phyloP scores from a whole-genome alignment of 495 filamentous ascomycete species.

The Cercophora sp. region DNA sequence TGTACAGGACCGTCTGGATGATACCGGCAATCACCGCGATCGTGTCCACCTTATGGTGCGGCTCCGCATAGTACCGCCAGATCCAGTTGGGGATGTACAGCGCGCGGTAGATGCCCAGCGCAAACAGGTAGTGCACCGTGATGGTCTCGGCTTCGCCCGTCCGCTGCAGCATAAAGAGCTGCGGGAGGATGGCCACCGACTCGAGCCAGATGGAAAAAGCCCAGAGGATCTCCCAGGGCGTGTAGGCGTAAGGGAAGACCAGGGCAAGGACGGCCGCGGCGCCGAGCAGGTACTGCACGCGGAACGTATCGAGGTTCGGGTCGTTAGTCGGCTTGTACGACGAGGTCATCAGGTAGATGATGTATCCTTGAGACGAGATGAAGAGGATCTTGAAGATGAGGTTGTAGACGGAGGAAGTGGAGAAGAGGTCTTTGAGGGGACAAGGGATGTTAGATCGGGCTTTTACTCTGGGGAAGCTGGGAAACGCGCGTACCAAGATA shows the following conservation, averaged over 20 bases:
- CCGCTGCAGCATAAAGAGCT: slow-evolving; percentile 95
- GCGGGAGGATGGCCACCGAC: slow-evolving; percentile 90
- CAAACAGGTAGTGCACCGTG: slow-evolving; percentile 96
- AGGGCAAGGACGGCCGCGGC: slow-evolving; percentile 73
- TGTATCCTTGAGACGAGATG: slow-evolving; percentile 83
- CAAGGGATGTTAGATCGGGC: too few relatives aligned
- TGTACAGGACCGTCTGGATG: slow-evolving; percentile 91
- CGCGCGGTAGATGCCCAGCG: slow-evolving; percentile 84
- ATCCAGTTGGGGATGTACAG: slow-evolving; percentile 99
- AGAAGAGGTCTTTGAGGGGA: slow-evolving; percentile 87
- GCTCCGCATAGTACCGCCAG: slow-evolving; percentile 75
- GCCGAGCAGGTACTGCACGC: slow-evolving; percentile 84
- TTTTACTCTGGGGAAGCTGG: too few relatives aligned
- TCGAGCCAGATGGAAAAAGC: slow-evolving; percentile 98
- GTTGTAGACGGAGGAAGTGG: slow-evolving; percentile 82
- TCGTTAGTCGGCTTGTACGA: slow-evolving; percentile 96
- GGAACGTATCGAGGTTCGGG: slow-evolving; percentile 93
- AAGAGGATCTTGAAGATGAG: slow-evolving; percentile 94
- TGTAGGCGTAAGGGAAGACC: slow-evolving; percentile 80
- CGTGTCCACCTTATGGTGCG: slow-evolving; percentile 62
- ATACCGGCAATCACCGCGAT: slow-evolving; percentile 84
- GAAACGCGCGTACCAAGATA: slow-evolving; percentile 89
- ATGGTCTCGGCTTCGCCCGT: slow-evolving; percentile 98
- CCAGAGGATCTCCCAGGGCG: slow-evolving; percentile 76
- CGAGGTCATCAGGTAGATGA: slow-evolving; percentile 93